Base-by-base conservation (phyloP, 2,329 filamentous ascomycete species). In the Lasiodiplodia sp. region DNA sequence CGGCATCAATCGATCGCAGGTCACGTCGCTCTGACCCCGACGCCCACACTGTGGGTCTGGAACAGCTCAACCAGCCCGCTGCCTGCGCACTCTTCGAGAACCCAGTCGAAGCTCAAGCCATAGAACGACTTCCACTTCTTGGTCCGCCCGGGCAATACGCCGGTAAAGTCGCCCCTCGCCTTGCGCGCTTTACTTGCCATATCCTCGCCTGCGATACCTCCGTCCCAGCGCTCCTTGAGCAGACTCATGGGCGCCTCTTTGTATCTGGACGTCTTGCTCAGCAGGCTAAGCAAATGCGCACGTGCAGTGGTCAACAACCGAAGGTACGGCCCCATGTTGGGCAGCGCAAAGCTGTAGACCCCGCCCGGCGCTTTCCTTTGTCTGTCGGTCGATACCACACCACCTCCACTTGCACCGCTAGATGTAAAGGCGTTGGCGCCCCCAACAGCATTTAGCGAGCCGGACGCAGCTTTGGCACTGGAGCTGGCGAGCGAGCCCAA, bases 51-150 rank as follows among this genome's bases (percentile, higher is more conserved):
- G 16, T 89, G 85, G 14, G 91, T 94, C 74, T 92, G 87, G 77
- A 94, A 94, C 16, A 92, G 80, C 78, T 94, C 91, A 4, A 93
- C 85, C 18, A 90, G 75, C 1, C 92, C 92, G 34, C 88, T 83
- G 0, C 91, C 92, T 28, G 92, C 83, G 53, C 90, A 91, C 77
- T 93, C 91, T 51, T 87, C 88, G 52, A 94, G 76, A 18, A 92
- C 83, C 90, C 90, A 94, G 69, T 90, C 86, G 78, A 93, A 94
- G 53, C 85, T 80, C 70, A 93, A 78, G 0, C 92, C 92, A 74
- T 87, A 87, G 71, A 92, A 92, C 37, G 87, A 85, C 75, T 85
- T 90, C 92, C 92, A 94, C 75, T 88, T 90, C 75, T 84, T 87
- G 18, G 89, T 91, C 73, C 87, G 82, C 0, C 88, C 88, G 0